These are phyloP conservation scores for Picea abies DNA, from an alignment of 83 land plant genomes.

Conservation along the genomic window DNA sequence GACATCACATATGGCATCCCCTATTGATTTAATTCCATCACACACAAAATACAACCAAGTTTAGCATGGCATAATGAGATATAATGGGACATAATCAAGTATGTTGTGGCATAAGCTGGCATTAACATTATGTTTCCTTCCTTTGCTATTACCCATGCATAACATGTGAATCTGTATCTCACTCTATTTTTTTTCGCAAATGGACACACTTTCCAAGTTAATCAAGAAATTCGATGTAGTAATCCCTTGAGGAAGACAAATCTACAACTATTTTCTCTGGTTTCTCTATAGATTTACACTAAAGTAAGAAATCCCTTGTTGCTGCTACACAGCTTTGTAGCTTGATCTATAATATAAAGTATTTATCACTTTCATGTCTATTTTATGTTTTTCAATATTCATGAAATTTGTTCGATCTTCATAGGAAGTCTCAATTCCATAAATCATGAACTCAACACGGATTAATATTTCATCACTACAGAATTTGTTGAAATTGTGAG, in stretches of 20 bases:
- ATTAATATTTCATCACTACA: slow-evolving; percentile 53
- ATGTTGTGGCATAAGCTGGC: too few relatives aligned
- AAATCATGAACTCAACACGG: slow-evolving; percentile 41
- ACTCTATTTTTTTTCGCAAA: too few relatives aligned
- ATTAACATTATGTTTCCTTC: too few relatives aligned
- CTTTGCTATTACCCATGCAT: too few relatives aligned
- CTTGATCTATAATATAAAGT: neutral
- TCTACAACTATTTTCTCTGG: slow-evolving; percentile 56
- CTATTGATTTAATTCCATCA: too few relatives aligned
- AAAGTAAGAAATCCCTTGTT: slow-evolving; percentile 24
- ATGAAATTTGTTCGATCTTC: slow-evolving; percentile 38
- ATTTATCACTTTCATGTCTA: neutral
- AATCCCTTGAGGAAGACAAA: slow-evolving; percentile 43
- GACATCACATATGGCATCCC: too few relatives aligned
- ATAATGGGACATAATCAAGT: too few relatives aligned
- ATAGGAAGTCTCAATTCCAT: slow-evolving; percentile 43
- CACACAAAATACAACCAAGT: too few relatives aligned
- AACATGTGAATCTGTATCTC: too few relatives aligned
- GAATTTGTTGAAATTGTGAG: slow-evolving; percentile 66
- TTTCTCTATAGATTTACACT: slow-evolving; percentile 62
- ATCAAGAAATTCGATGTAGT: slow-evolving; percentile 35
- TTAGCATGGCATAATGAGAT: too few relatives aligned
- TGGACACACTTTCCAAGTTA: neutral
- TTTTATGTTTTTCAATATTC: slow-evolving; percentile 26
- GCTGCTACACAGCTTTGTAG: neutral